Evolutionary conservation across 2,329 filamentous ascomycete genomes (phyloP).

Genomic region (Fusarium clavum): DNA sequence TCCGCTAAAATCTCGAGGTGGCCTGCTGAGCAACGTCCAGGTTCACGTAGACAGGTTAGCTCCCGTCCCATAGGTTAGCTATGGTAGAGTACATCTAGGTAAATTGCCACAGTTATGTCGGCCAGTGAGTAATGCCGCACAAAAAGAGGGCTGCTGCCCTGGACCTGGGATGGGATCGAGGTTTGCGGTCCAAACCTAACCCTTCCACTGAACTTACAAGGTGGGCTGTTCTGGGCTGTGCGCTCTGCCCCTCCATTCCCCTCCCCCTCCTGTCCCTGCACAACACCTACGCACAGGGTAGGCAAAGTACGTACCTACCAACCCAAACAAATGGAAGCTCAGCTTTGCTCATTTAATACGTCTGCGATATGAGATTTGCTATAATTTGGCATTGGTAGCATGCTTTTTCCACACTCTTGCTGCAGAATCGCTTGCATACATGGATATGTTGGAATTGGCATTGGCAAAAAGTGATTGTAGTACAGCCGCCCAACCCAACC

Average conservation of each 20-base stretch:
- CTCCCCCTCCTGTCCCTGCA: slow-evolving; percentile 7
- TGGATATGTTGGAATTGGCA: background rate
- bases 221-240: slow-evolving; percentile 1
- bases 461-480: background rate
- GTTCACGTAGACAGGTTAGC: background rate
- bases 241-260: slow-evolving; percentile 27
- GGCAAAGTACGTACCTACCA: background rate
- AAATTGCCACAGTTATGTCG: slow-evolving; percentile 29
- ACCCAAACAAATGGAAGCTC: background rate
- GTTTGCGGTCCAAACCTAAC: slow-evolving; percentile 1
- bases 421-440: background rate
- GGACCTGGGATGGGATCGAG: background rate
- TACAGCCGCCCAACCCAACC: background rate
- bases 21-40: slow-evolving; percentile 32
- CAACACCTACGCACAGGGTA: background rate
- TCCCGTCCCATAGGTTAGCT: slow-evolving; percentile 3
- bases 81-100: background rate
- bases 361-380: background rate
- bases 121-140: slow-evolving; percentile 26
- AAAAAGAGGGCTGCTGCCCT: slow-evolving; percentile 46
- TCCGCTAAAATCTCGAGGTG: slow-evolving; percentile 36
- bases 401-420: background rate
- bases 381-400: background rate
- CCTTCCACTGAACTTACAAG: background rate
- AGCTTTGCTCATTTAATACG: background rate